Evolutionary conservation across 108 stramenopile genomes (phyloP).

Genomic region (Pseudonitzschia pungens): DNA sequence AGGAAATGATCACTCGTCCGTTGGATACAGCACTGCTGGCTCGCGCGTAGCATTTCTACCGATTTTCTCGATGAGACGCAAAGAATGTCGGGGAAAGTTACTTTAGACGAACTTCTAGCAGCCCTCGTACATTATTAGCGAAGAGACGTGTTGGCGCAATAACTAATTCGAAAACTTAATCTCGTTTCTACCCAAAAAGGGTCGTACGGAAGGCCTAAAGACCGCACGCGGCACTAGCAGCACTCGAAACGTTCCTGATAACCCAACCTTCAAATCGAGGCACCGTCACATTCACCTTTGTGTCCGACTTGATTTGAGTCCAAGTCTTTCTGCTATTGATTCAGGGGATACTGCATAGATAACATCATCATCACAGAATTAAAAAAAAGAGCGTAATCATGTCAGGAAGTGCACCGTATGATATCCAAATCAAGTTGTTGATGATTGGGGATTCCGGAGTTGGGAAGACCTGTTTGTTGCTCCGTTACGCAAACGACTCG

Average conservation of each 20-base stretch:
- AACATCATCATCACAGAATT: not conserved
- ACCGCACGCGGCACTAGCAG: not conserved
- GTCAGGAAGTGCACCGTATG: slow-evolving; percentile 80
- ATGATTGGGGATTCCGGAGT: slow-evolving; percentile 99
- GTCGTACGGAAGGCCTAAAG: not conserved
- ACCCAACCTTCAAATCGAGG: not conserved
- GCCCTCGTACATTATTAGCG: not conserved
- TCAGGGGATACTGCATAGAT: not conserved
- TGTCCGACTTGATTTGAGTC: not conserved
- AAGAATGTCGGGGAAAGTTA: not conserved
- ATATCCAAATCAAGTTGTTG: slow-evolving; percentile 98
- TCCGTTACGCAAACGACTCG: slow-evolving; percentile 98
- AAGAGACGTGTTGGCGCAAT: slow-evolving; percentile 6
- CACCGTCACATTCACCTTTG: not conserved
- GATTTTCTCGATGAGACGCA: not conserved
- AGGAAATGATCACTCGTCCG: not conserved
- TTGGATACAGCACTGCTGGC: not conserved
- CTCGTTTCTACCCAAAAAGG: no score
- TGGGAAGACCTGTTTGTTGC: slow-evolving; percentile 97
- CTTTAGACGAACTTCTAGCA: not conserved
- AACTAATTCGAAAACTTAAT: not conserved
- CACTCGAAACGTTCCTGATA: not conserved
- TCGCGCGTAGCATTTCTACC: not conserved
- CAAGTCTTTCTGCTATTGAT: not conserved
- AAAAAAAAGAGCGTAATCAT: slow-evolving; percentile 5